Evolutionary conservation across 345 rosid species (phyloP), one percentile per base, ranked within the genome.

Genomic region (Arabidopsis arenosa): DNA sequence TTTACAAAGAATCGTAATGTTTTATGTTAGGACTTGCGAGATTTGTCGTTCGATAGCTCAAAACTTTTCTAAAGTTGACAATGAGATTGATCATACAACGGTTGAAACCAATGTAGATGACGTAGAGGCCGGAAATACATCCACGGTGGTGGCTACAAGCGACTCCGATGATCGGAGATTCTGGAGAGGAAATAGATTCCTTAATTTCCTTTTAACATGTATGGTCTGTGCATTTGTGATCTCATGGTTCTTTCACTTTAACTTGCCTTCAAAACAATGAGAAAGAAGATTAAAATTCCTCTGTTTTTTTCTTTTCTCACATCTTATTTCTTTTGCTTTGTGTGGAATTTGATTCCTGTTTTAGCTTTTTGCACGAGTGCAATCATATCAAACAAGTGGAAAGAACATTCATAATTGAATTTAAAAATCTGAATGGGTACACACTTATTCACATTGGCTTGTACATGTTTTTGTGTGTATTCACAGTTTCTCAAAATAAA

Each of bases 11-110:
- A 28, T 28, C 59, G 44, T 5, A 43, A 12, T 6, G 61, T 61
- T 63, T 63, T 67, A 95, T 69, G 53, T 63, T 67, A 95, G 98
- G 97, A 91, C 85, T 37, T 96, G 99, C 35, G 99, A 96, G 90
- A 93, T 96, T 47, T 93, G 98, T 75, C 84, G 87, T 73, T 88
- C 96, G 1, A 54, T 86, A 13, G 98, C 98, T 39, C 82, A 57
- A 65, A 96, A 96, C 71, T 90, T 93, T 39, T 79, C 83, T 17
- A 87, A 81, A 41, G 76, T 77, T 53, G 75, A 12, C 45, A 56
- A 64, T 6, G 78, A 79, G 53, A 67, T 9, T 67, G 81, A 67
- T 58, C 68, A 72, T 48, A 54, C 62, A 9, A 37, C 8, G 32
- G 9, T 11, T 71, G 76, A 72, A 49, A 66, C 68, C 54, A 65